Evolutionary conservation across 495 filamentous ascomycete species (phyloP).

Genomic region (Rhizodiscina lignyota): DNA sequence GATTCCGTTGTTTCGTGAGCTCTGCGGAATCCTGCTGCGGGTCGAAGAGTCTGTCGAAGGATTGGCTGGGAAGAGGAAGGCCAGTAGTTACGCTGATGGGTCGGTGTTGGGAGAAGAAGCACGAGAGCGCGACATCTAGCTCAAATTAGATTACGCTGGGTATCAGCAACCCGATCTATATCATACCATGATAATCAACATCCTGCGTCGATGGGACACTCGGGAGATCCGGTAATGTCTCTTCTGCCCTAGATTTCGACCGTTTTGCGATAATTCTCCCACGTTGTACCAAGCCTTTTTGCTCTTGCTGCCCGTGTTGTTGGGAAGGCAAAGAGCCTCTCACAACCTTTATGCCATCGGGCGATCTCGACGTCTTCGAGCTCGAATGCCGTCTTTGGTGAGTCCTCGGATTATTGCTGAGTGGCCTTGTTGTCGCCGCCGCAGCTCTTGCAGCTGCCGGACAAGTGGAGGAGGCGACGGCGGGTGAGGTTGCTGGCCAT

Average conservation of each 20-base stretch:
- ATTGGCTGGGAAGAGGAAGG: conserved; percentile 50
- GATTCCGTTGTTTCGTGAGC: conserved; percentile 28
- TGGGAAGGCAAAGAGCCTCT: too few species aligned
- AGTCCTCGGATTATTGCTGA: too few species aligned
- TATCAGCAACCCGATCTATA: not conserved
- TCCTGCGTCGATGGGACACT: not conserved
- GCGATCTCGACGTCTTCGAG: too few species aligned
- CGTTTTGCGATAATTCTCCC: too few species aligned
- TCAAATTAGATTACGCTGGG: conserved; percentile 3
- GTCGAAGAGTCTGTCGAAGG: conserved; percentile 69
- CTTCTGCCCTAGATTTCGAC: not conserved
- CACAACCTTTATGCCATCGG: too few species aligned
- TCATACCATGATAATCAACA: not conserved
- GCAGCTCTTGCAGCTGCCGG: too few species aligned
- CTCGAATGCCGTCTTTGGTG: too few species aligned
- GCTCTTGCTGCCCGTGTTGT: too few species aligned
- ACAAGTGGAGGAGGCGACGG: too few species aligned
- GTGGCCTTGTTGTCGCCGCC: too few species aligned
- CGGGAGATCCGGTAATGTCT: not conserved
- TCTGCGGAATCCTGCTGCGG: conserved; percentile 16
- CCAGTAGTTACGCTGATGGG: conserved; percentile 76
- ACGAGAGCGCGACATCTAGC: conserved; percentile 68
- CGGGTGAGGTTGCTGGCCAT: too few species aligned
- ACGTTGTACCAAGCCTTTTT: too few species aligned
- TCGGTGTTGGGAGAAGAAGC: conserved; percentile 91